These are phyloP conservation scores for Phalaenopsis aphrodite DNA, from an alignment of 106 monocot species.

Conservation along the genomic window DNA sequence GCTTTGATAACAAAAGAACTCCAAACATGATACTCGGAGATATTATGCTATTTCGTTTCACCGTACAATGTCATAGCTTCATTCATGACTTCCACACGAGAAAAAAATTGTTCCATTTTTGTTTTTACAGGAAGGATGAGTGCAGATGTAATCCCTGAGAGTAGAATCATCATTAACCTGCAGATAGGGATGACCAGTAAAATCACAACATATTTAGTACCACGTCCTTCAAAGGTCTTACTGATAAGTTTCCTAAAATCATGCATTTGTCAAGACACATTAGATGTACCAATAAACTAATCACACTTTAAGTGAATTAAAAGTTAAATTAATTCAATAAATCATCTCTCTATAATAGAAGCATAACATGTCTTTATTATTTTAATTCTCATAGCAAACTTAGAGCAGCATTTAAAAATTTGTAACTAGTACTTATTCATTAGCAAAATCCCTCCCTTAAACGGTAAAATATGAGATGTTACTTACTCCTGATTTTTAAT, in stretches of 20 bases:
- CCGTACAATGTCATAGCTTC: too few relatives aligned
- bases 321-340: not conserved
- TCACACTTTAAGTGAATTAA: not conserved
- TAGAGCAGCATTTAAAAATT: too few relatives aligned
- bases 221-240: not conserved
- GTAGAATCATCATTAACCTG: too few relatives aligned
- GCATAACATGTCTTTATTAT: not conserved
- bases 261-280: not conserved
- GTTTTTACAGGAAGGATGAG: too few relatives aligned
- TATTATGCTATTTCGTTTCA: too few relatives aligned
- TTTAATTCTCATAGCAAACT: too few relatives aligned
- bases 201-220: not conserved
- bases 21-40: too few relatives aligned
- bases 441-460: not conserved
- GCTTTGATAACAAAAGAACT: too few relatives aligned
- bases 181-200: too few relatives aligned
- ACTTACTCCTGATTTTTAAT: slow-evolving; percentile 64
- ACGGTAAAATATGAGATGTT: not conserved
- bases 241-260: not conserved
- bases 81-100: too few relatives aligned
- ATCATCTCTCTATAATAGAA: not conserved
- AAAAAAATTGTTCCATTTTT: too few relatives aligned
- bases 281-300: not conserved
- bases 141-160: too few relatives aligned
- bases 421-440: not conserved